Base-by-base conservation (phyloP, 768 basidiomycete species). In the Hypsizygus marmoreus region DNA sequence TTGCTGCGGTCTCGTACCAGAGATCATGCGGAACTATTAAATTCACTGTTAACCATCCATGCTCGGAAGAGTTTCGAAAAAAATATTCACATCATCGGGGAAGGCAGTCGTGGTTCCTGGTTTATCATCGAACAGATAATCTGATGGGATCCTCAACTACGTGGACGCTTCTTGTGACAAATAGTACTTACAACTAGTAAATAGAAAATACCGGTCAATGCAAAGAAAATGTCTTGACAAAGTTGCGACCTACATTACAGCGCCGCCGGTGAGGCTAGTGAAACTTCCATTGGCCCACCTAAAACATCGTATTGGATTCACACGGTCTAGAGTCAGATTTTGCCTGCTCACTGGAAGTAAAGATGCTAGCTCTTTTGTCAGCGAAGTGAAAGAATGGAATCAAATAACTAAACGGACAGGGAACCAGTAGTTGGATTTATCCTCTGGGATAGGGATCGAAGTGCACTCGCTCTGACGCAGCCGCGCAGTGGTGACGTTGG, bases 361-460 rank as follows among this genome's bases (percentile, higher is more conserved):
- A 79, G 59, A 43, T 74, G 70, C 74, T 77, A 40, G 16, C n/a
- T n/a, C n/a, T n/a, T n/a, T n/a, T n/a, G n/a, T n/a, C n/a, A n/a
- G n/a, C n/a, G n/a, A n/a, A n/a, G n/a, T n/a, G n/a, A 48, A 32
- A 45, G 13, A 24, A 56, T 26, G 42, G 49, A n/a, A 56, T 37
- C 34, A 25, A 22, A 40, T 41, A n/a, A n/a, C 28, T 40, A 10
- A 9, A 66, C 72, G 35, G 50, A 76, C 75, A 37, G 76, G 75
- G 51, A 73, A 72, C 77, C 77, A 79, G 50, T 79, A 80, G 40
- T 66, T 70, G 14, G 74, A 77, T 51, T 79, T 76, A 61, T 79
- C 77, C 61, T 81, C 63, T 10, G 67, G 64, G 55, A 81, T 79
- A 29, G 77, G 77, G 44, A 74, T 66, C 14, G 78, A 75, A 2